A percentile compares a stretch with the other conserved stretches of the same genome.
Conservation (phyloP, 331 rosid species). For the Dryas integrifolia region DNA sequence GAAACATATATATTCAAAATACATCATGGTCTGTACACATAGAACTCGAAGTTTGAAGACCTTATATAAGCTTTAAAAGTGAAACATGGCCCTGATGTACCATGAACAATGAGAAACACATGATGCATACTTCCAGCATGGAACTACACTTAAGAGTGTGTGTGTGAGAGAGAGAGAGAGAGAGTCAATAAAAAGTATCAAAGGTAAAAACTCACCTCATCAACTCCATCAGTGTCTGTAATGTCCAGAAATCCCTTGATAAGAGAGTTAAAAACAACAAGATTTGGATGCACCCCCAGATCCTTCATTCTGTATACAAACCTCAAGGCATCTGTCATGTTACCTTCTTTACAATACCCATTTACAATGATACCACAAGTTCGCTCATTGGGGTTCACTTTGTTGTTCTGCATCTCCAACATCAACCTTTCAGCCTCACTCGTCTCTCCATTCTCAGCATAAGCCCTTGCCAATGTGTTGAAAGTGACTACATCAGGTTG, state of each 20-base stretch:
- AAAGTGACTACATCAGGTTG: conserved; percentile 85
- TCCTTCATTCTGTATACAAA: conserved; percentile 80
- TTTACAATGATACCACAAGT: conserved; percentile 80
- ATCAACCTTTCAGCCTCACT: conserved; percentile 65
- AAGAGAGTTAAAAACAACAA: conserved; percentile 76
- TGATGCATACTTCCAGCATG: too few species aligned
- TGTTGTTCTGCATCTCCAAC: conserved; percentile 60
- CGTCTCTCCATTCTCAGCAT: conserved; percentile 80
- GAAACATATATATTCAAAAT: too few species aligned
- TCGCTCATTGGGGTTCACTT: conserved; percentile 72
- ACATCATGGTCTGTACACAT: too few species aligned
- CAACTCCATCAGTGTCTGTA: conserved; percentile 69
- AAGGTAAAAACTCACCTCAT: conserved; percentile 48
- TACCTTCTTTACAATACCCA: conserved; percentile 88
- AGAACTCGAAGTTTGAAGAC: too few species aligned
- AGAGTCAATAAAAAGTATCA: background rate
- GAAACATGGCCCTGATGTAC: too few species aligned
- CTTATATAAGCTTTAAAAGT: too few species aligned
- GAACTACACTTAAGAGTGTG: too few species aligned
- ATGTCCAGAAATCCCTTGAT: conserved; percentile 82
- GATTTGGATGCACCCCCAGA: conserved; percentile 72
- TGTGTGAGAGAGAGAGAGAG: background rate
- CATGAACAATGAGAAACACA: too few species aligned
- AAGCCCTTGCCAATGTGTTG: conserved; percentile 84
- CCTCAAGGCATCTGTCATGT: conserved; percentile 75